Base-by-base conservation (phyloP, 2,329 filamentous ascomycete genomes). In the Bipolaris bicolor region DNA sequence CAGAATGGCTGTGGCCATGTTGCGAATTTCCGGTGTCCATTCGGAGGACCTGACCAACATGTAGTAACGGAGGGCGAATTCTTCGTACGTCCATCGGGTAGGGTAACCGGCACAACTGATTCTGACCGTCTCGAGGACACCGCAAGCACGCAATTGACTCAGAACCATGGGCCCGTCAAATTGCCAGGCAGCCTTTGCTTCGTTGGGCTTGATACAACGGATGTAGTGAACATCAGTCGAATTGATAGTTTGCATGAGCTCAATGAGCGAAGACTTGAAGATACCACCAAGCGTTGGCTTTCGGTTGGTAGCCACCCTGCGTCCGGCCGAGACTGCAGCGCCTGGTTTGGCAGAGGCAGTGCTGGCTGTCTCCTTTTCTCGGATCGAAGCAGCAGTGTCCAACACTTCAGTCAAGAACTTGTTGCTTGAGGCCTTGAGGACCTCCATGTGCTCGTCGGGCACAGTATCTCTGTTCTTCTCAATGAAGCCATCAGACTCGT, bases 401-500 rank as follows among this genome's bases (percentile, higher is more conserved):
- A 99, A 80, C 6, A 99, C 92, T 55, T 92, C 86, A 43, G 85
- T 86, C 54, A 99, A 82, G 82, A 99, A 99, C 47, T 82, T 80
- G 78, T 97, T 99, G 31, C 86, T 89, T 1, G 92, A 96, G 49
- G 88, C 88, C 67, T 87, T 89, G 63, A 99, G 84, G 36, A 99
- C 90, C 57, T 95, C 92, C 88, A 99, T 91, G 75, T 98, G 95
- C 80, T 99, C 95, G 73, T 99, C 95, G 5, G 95, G 95, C 45
- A 99, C 95, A 18, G 96, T 99, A 77, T 99, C 95, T 77, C 95
- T 88, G 79, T 99, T 99, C 85, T 99, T 99, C 78, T 99, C 96
- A 71, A 99, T 97, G 79, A 99, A 99, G 45, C 95, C 95, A 69
- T 99, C 95, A 1, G 94, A 98, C 78, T 99, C 95, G 76, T 99